These are phyloP conservation scores for Clavispora fructus DNA, from an alignment of 805 yeast species.

Conservation along the genomic window DNA sequence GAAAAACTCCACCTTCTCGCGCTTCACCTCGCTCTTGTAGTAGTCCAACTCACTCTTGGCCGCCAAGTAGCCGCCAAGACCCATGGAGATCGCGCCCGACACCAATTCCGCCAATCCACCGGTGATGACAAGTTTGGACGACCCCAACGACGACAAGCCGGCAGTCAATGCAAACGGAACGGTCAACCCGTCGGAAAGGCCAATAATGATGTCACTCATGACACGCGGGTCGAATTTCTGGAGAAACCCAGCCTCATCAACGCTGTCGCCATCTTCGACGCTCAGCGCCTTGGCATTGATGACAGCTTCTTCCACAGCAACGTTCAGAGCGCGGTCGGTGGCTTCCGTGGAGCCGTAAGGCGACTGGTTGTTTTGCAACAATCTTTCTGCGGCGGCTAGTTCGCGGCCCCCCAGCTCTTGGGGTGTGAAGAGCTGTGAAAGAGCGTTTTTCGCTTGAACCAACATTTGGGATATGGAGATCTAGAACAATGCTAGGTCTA, in stretches of 20 bases:
- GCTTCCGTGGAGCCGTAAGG: constrained; percentile 33
- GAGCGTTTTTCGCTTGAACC: constrained; percentile 27
- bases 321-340: constrained; percentile 30
- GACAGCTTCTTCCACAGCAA: constrained; percentile 34
- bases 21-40: constrained; percentile 63
- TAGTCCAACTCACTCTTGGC: constrained; percentile 85
- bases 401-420: constrained; percentile 20
- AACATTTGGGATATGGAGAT: constrained; percentile 5
- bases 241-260: constrained; percentile 30
- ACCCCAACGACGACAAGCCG: constrained; percentile 87
- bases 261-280: constrained; percentile 17
- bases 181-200: constrained; percentile 90
- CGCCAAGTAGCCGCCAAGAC: constrained; percentile 93
- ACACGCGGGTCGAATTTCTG: constrained; percentile 79
- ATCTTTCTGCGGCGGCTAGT: constrained; percentile 24
- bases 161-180: constrained; percentile 99
- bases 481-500: neutral
- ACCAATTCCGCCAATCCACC: constrained; percentile 98
- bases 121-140: constrained; percentile 83
- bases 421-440: constrained; percentile 22
- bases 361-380: constrained; percentile 27
- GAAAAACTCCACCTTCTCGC: constrained; percentile 65
- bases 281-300: constrained; percentile 25
- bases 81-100: constrained; percentile 97
- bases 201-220: constrained; percentile 89